Percentiles rank a stretch among this genome's conserved stretches.
Conservation (phyloP, 2,329 filamentous ascomycete species). For the Venturia pyrina region DNA sequence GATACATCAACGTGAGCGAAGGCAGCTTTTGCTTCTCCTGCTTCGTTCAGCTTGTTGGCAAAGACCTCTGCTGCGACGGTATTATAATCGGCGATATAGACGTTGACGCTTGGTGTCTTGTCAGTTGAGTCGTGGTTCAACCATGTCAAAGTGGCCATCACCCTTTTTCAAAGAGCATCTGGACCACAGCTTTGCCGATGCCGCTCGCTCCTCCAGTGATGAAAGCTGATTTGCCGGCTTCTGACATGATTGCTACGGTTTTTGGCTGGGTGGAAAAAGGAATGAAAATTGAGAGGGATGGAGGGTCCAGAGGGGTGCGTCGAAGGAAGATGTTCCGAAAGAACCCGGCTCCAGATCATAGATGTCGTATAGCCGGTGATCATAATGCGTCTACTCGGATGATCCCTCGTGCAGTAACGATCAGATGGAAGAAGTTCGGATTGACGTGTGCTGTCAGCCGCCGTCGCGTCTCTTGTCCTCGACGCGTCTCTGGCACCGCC, state of each 20-base stretch:
- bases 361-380: too few species aligned
- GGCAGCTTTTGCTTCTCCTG: background rate
- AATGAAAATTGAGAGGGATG: too few species aligned
- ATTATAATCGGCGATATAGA: slow-evolving; percentile 9
- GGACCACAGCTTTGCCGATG: slow-evolving; percentile 8
- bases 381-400: background rate
- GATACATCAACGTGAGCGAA: background rate
- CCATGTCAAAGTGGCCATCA: background rate
- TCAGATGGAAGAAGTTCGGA: too few species aligned
- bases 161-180: slow-evolving; percentile 11
- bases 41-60: background rate
- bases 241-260: background rate
- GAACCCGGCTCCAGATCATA: too few species aligned
- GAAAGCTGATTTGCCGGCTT: background rate
- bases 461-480: too few species aligned
- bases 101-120: background rate
- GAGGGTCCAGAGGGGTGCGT: too few species aligned
- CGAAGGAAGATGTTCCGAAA: background rate
- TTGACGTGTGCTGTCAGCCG: too few species aligned
- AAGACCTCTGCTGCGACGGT: background rate
- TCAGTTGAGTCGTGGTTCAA: background rate
- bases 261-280: too few species aligned
- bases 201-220: slow-evolving; percentile 10
- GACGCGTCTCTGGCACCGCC: too few species aligned
- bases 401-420: background rate